Base-by-base conservation (phyloP, 768 basidiomycete genomes). In the Suillus fuscotomentosus region DNA sequence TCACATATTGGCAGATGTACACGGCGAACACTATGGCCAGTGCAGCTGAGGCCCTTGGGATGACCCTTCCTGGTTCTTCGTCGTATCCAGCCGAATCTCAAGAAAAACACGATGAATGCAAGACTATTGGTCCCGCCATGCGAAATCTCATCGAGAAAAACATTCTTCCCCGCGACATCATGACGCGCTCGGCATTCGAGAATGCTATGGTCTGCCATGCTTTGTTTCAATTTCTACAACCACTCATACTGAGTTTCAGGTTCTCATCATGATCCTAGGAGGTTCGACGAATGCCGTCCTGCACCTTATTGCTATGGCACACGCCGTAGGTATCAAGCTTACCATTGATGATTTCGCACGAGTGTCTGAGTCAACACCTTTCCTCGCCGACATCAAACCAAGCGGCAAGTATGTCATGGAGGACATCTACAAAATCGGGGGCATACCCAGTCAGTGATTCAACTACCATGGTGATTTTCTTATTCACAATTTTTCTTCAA, bases 361-460 rank as follows among this genome's bases (percentile, higher is more conserved):
- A 62, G 94, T 99, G 61, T 97, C 95, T 7, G 96, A 99, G 75
- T 87, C 91, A 54, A 88, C 84, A 1, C 97, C 97, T 11, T 97
- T 98, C 85, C 82, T 99, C 67, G 96, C 97, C 27, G 93, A 99
- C 77, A 86, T 99, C 68, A 97, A 96, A 75, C 97, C 97, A 1
- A 95, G 93, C 67, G 97, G 97, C 43, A 95, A 95, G 78, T 99
- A 98, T 82, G 94, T 99, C 70, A 97, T 99, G 95, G 95, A 96
- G 78, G 93, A 99, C 72, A 88, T 99, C 10, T 88, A 93, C 84
- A 93, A 91, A 76, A 89, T 99, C 64, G 97, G 97, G 62, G 97
- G 97, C 63, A 95, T 96, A 69, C 97, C 97, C 5, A 92, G 95
- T 97, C 78, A 66, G 91, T 81, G 10, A 42, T 42, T 42, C 6